Evolutionary conservation across 73 alveolate species (phyloP), one percentile per base, ranked within the genome.

Genomic region (Durusdinium trenchii): DNA sequence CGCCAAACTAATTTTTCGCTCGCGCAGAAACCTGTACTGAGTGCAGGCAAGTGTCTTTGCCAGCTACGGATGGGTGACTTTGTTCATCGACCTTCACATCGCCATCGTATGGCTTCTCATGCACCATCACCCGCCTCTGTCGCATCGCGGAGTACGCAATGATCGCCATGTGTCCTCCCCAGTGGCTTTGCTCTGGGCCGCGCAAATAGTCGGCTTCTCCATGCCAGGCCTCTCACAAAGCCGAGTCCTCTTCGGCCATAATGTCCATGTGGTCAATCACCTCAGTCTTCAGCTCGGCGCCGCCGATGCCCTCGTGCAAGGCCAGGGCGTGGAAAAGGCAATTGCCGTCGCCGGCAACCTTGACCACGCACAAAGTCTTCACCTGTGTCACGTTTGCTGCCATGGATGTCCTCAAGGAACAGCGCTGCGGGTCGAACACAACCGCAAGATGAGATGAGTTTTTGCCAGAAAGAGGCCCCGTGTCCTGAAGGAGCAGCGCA

Each of bases 251-350:
- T 6, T 2, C 47, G 40, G 86, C 86, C 2, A 1, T 12, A 32
- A 45, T 87, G 20, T 93, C 99, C 64, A 93, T 50, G 67, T 40
- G 75, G 52, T 93, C 99, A 7, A 83, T 83, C 52, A 93, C 83
- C 36, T 93, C 99, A 32, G 26, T 46, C 9, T 93, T 61, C 32
- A 93, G 93, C 43, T 69, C 82, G 10, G 67, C 82, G 38, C 93
- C 93, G 32, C 50, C 64, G 51, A 4, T 45, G 36, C 51, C 67
- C 7, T 38, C 83, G 36, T 30, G 14, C 40, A 40, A n/a, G 30
- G 84, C 79, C 52, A 93, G 93, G 78, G 99, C 93, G 64, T 93
- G 99, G 69, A 93, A 93, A 28, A 93, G 83, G n/a, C 99, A 93
- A 30, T 93, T 76, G 38, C 99, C 99, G 50, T 93, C 99, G 28